Evolutionary conservation across 2,329 filamentous ascomycete species (phyloP).

Genomic region (Fulvia fulva): DNA sequence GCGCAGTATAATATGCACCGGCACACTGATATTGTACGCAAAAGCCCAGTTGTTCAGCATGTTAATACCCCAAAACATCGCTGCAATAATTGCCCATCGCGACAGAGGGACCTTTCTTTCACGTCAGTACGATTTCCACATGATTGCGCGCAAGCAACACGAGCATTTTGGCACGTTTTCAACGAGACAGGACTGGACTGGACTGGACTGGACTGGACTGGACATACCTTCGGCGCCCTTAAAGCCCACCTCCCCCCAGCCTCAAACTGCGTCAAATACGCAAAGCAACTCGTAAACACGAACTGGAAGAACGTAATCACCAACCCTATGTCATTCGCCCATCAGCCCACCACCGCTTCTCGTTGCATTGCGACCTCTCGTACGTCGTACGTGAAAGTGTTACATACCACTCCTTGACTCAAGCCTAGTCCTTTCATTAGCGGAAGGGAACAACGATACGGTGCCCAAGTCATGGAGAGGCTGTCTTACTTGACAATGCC

Average conservation of each 20-base stretch:
- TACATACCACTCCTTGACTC: conserved; percentile 74
- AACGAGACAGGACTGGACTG: too few relatives aligned
- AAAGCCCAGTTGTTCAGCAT: conserved; percentile 97
- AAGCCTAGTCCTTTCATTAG: conserved; percentile 51
- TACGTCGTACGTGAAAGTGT: background rate
- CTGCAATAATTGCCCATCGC: conserved; percentile 84
- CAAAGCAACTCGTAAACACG: conserved; percentile 59
- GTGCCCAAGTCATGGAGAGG: background rate
- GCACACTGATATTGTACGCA: conserved; percentile 92
- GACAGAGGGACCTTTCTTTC: conserved; percentile 79
- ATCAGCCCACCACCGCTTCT: too few relatives aligned
- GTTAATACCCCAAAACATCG: conserved; percentile 89
- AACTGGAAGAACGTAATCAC: conserved; percentile 51
- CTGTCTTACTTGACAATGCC: conserved; percentile 80
- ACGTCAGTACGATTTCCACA: too few relatives aligned
- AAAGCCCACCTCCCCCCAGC: conserved; percentile 66
- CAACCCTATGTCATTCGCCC: conserved; percentile 66
- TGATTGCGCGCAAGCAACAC: too few relatives aligned
- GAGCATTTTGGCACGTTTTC: too few relatives aligned
- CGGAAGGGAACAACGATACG: background rate
- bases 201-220: too few relatives aligned
- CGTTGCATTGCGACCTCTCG: too few relatives aligned
- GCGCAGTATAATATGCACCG: conserved; percentile 91
- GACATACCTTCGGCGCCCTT: conserved; percentile 67
- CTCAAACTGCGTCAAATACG: conserved; percentile 44